These are phyloP conservation scores for Boletus rufocinnamomeus DNA, from an alignment of 768 basidiomycete genomes.

Conservation along the genomic window DNA sequence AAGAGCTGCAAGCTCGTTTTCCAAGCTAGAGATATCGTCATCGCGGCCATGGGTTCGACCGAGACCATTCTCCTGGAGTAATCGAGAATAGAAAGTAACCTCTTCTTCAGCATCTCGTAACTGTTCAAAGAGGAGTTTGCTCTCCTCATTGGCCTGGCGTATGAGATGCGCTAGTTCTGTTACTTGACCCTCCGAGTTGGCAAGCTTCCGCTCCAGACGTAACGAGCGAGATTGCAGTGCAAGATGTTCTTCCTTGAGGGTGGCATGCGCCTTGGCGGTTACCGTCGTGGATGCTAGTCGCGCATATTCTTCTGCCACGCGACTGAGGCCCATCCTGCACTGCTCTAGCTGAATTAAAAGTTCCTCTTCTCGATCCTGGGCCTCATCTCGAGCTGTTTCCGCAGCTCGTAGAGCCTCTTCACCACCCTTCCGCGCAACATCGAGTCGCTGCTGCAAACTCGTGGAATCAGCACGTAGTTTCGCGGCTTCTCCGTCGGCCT, in stretches of 20 bases:
- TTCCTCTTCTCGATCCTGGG: conserved; percentile 43
- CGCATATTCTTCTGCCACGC: conserved; percentile 56
- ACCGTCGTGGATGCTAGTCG: conserved; percentile 50
- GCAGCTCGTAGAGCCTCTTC: conserved; percentile 38
- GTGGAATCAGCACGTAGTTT: conserved; percentile 37
- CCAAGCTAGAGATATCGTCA: conserved; percentile 13
- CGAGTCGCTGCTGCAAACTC: conserved; percentile 40
- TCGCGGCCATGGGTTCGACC: background rate
- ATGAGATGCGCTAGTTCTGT: conserved; percentile 62
- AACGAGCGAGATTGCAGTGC: conserved; percentile 43
- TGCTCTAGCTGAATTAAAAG: conserved; percentile 54
- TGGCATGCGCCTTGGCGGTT: conserved; percentile 35
- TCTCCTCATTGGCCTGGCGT: conserved; percentile 58
- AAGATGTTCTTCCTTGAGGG: conserved; percentile 44
- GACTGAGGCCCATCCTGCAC: conserved; percentile 45
- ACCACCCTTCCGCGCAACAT: conserved; percentile 39
- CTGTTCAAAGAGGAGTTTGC: conserved; percentile 39
- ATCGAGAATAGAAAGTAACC: conserved; percentile 12
- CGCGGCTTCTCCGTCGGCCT: conserved; percentile 43
- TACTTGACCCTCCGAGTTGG: conserved; percentile 68
- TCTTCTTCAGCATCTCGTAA: conserved; percentile 24
- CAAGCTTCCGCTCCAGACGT: conserved; percentile 67
- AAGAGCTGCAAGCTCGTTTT: conserved; percentile 19
- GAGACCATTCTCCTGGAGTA: conserved; percentile 10
- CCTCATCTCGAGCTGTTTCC: conserved; percentile 32